Conservation (phyloP, 2,329 filamentous ascomycete genomes). For the Colletotrichum theobromicola region DNA sequence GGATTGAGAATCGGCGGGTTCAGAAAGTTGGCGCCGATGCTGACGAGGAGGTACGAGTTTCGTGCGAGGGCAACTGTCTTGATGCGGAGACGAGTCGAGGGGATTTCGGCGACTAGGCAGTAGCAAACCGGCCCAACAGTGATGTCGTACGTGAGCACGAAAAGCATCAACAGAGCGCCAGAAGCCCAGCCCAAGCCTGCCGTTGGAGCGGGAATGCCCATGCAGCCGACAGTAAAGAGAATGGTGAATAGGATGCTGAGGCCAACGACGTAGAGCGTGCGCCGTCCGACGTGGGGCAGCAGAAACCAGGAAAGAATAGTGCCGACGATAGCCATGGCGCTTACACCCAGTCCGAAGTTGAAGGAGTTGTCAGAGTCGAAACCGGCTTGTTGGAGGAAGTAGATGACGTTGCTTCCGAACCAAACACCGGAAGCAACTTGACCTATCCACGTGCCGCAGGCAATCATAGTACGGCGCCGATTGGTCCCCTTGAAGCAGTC, state of each 20-base stretch:
- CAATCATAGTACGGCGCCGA: constrained; percentile 28
- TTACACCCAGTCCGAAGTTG: neutral
- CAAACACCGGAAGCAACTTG: neutral
- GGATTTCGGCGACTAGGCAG: neutral
- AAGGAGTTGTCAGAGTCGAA: neutral
- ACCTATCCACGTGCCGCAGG: neutral
- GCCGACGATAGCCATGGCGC: neutral
- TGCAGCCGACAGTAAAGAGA: neutral
- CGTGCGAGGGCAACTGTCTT: constrained; percentile 7
- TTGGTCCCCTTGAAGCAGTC: constrained; percentile 24
- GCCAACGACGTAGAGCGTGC: neutral
- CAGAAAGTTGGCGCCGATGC: neutral
- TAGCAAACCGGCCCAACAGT: neutral
- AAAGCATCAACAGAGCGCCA: neutral
- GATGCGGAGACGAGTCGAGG: constrained; percentile 4
- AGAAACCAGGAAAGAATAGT: neutral
- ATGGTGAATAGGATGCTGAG: neutral
- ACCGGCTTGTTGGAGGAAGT: neutral
- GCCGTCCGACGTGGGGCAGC: neutral
- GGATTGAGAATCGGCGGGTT: constrained; percentile 22
- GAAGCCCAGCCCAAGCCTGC: neutral
- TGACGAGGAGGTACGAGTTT: neutral
- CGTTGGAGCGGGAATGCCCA: neutral
- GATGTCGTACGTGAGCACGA: neutral
- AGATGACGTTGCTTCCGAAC: neutral